phyloP scores from a whole-genome alignment of 805 yeast species.

The Wickerhamomyces xylosicus region DNA sequence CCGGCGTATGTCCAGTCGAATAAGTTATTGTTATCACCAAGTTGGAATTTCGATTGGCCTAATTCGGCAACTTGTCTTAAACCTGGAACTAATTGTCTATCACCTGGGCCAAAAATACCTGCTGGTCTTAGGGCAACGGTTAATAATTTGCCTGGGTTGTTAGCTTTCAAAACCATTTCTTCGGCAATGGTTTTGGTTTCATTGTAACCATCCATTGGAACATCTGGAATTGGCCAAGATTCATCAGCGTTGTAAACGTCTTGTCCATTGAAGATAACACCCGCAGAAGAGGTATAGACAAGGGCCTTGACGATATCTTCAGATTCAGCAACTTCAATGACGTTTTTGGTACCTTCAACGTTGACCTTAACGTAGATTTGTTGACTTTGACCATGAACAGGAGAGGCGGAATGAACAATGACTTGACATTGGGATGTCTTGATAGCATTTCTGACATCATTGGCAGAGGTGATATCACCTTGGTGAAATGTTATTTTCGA shows the following conservation, averaged over 20 bases:
- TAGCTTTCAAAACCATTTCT: slow-evolving; percentile 64
- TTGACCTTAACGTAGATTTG: slow-evolving; percentile 83
- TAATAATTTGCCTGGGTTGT: slow-evolving; percentile 38
- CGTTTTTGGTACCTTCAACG: slow-evolving; percentile 76
- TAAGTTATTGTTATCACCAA: slow-evolving; percentile 88
- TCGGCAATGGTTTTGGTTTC: slow-evolving; percentile 93
- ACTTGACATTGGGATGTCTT: slow-evolving; percentile 50
- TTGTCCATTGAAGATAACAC: slow-evolving; percentile 93
- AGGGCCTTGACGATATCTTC: slow-evolving; percentile 41
- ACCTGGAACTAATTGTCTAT: slow-evolving; percentile 92
- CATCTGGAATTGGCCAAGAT: slow-evolving; percentile 82
- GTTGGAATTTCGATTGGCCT: slow-evolving; percentile 86
- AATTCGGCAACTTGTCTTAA: slow-evolving; percentile 68
- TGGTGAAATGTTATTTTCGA: slow-evolving; percentile 46
- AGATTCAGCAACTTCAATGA: slow-evolving; percentile 54
- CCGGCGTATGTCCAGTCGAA: slow-evolving; percentile 99
- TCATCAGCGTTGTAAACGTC: slow-evolving; percentile 91
- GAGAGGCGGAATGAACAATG: slow-evolving; percentile 93
- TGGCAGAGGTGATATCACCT: slow-evolving; percentile 77
- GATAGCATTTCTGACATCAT: slow-evolving; percentile 60
- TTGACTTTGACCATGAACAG: slow-evolving; percentile 82
- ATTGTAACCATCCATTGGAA: slow-evolving; percentile 94
- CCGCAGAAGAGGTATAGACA: slow-evolving; percentile 95
- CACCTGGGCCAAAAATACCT: slow-evolving; percentile 98
- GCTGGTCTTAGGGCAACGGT: slow-evolving; percentile 94